Evolutionary conservation across 306 rosid species (phyloP).

Genomic region (Lathyrus oleraceus): DNA sequence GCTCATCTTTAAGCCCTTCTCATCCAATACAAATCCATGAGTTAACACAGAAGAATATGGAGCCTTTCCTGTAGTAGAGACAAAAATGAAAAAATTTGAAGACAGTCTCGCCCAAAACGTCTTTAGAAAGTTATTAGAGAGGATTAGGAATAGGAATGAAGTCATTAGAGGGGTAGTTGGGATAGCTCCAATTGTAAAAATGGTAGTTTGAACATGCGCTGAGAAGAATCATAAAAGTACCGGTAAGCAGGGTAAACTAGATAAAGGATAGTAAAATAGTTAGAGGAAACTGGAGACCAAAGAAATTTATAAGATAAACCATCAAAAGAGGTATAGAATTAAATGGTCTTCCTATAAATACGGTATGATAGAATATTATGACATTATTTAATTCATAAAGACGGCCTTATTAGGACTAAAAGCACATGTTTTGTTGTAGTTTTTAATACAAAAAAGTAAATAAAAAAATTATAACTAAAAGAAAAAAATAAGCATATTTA

Average conservation of each 20-base stretch:
- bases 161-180: background rate
- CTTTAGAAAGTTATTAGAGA: background rate
- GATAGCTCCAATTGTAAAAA: background rate
- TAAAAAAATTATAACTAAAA: background rate
- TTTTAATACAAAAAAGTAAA: background rate
- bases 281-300: background rate
- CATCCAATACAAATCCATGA: constrained; percentile 97
- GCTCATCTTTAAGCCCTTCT: constrained; percentile 98
- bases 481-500: background rate
- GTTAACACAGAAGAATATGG: constrained; percentile 89
- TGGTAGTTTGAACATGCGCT: background rate
- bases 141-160: background rate
- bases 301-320: background rate
- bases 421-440: background rate
- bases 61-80: constrained; percentile 77
- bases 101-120: background rate
- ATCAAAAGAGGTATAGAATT: constrained; percentile 6
- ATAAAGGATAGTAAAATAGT: constrained; percentile 9
- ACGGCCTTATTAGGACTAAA: background rate
- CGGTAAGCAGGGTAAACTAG: background rate
- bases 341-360: background rate
- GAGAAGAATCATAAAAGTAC: background rate
- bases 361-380: background rate
- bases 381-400: constrained; percentile 1
- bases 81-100: constrained; percentile 27